phyloP scores from a whole-genome alignment of 176 grass and related monocot species.

The Phoenix dactylifera region DNA sequence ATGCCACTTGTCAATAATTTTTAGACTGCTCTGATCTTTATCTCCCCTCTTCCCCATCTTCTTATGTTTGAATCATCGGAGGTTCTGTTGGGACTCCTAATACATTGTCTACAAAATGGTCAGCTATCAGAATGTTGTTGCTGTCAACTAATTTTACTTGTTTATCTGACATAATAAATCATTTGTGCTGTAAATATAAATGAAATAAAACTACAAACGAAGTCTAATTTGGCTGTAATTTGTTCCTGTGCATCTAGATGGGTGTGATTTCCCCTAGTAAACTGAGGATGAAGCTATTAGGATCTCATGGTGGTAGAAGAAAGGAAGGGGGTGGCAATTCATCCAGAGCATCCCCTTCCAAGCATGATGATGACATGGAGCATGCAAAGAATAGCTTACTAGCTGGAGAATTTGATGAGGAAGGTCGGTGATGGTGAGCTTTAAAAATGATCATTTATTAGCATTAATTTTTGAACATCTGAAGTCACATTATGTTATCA shows the following conservation, averaged over 20 bases:
- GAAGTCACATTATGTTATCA: not conserved
- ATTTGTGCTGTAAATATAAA: not conserved
- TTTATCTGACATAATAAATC: not conserved
- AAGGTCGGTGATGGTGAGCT: not conserved
- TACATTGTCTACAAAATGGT: too few species aligned
- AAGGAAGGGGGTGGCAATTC: slow-evolving; percentile 38
- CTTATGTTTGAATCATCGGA: too few species aligned
- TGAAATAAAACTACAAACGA: not conserved
- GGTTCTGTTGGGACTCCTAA: too few species aligned
- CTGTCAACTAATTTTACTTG: too few species aligned
- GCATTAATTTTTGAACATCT: too few species aligned
- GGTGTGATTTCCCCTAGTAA: slow-evolving; percentile 69
- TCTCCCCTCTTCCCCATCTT: too few species aligned
- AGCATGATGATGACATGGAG: slow-evolving; percentile 38
- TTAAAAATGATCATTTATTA: too few species aligned
- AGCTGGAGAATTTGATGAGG: slow-evolving; percentile 47
- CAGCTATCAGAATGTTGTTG: too few species aligned
- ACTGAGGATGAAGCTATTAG: slow-evolving; percentile 71
- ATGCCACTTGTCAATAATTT: too few species aligned
- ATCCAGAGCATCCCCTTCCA: slow-evolving; percentile 42
- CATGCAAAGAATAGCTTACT: slow-evolving; percentile 53
- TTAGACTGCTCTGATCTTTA: too few species aligned
- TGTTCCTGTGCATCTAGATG: slow-evolving; percentile 29
- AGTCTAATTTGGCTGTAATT: not conserved
- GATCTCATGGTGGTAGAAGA: slow-evolving; percentile 29